Conservation (phyloP, 352 stramenopile species). For the Globisporangium iwayamae region DNA sequence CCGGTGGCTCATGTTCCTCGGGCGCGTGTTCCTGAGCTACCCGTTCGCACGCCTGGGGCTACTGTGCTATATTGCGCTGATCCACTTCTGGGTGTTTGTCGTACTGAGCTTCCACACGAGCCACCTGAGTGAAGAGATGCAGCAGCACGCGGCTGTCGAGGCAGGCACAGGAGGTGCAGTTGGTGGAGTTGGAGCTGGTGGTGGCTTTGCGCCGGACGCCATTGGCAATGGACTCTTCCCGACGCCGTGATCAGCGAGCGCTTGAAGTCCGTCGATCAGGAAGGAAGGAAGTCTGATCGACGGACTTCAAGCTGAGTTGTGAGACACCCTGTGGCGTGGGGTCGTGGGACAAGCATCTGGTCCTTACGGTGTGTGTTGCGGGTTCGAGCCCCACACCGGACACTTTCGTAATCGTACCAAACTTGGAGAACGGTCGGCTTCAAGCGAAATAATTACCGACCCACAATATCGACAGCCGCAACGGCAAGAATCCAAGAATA, state of each 20-base stretch:
- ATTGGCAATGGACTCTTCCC: conserved; percentile 7
- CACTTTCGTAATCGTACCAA: too few species aligned
- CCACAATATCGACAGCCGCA: too few species aligned
- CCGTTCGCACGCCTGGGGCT: conserved; percentile 72
- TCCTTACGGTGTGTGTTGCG: too few species aligned
- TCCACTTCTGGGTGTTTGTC: conserved; percentile 85
- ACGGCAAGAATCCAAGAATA: too few species aligned
- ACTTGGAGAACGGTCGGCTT: too few species aligned
- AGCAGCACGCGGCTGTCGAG: conserved; percentile 27
- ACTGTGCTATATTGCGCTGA: conserved; percentile 73
- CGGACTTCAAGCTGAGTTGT: too few species aligned
- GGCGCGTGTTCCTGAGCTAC: conserved; percentile 69
- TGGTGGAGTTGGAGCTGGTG: conserved; percentile 8
- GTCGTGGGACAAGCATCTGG: too few species aligned
- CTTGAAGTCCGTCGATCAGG: neutral
- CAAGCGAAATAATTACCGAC: too few species aligned
- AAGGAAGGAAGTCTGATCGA: too few species aligned
- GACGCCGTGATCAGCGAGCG: conserved; percentile 3
- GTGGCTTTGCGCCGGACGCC: neutral
- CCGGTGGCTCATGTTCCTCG: conserved; percentile 72
- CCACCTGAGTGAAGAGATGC: conserved; percentile 76
- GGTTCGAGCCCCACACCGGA: too few species aligned
- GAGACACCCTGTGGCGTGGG: too few species aligned
- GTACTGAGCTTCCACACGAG: conserved; percentile 87
- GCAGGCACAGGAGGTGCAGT: conserved; percentile 22